A percentile compares a stretch with the other conserved stretches of the same genome.
Evolutionary conservation across 78 protist genomes (phyloP).

Genomic region (Mastigamoeba balamuthi): DNA sequence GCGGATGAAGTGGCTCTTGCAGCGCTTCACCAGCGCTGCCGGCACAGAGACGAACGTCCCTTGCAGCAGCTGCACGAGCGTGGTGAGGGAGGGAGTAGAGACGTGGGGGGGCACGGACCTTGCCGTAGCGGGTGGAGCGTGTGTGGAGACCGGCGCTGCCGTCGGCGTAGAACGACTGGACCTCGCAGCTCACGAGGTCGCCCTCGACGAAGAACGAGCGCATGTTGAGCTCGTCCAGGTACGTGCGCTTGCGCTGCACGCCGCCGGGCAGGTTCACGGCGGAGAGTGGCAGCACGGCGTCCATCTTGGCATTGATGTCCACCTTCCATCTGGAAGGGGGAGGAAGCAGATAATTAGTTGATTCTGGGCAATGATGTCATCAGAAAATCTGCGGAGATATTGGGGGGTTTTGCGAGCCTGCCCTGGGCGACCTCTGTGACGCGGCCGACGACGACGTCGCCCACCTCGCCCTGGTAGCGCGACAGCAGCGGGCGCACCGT

Average conservation of each 20-base stretch:
- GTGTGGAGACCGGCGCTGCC: slow-evolving; percentile 69
- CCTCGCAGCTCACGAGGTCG: slow-evolving; percentile 73
- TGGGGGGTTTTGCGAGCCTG: no score
- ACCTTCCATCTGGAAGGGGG: no score
- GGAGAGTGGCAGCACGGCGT: slow-evolving; percentile 49
- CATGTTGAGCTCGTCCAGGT: slow-evolving; percentile 73
- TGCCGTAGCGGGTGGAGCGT: slow-evolving; percentile 59
- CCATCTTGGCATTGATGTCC: slow-evolving; percentile 50
- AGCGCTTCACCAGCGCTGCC: slow-evolving; percentile 51
- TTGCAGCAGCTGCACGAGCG: background rate
- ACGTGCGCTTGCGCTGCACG: slow-evolving; percentile 60
- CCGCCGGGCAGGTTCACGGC: slow-evolving; percentile 82
- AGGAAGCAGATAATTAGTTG: no score
- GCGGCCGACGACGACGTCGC: slow-evolving; percentile 81
- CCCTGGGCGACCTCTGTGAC: slow-evolving; percentile 4
- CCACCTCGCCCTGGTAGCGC: slow-evolving; percentile 66
- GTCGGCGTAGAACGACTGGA: slow-evolving; percentile 48
- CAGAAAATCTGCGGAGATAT: no score
- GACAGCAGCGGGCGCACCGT: slow-evolving; percentile 50
- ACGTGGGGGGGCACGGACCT: slow-evolving; percentile 21
- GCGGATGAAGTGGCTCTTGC: slow-evolving; percentile 41
- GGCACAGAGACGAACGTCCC: slow-evolving; percentile 45
- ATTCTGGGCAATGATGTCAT: no score
- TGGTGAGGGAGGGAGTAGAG: background rate
- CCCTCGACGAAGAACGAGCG: slow-evolving; percentile 60